These are phyloP conservation scores for Luzula sylvatica DNA, from an alignment of 176 grass and related monocot species.

Conservation along the genomic window DNA sequence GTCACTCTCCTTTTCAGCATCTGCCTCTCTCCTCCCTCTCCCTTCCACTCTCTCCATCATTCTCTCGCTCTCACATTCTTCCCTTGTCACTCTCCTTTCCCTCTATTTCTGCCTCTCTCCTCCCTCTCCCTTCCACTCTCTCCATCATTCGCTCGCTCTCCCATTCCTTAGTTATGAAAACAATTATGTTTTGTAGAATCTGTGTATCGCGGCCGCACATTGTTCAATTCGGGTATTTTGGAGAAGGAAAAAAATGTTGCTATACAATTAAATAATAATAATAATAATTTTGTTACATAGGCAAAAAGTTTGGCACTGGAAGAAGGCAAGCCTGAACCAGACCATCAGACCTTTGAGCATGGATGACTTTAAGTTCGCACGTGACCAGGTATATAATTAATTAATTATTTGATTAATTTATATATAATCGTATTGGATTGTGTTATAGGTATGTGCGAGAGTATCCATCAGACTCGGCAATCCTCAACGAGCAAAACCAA, in stretches of 20 bases:
- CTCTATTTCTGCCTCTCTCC: no score
- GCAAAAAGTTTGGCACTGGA: conserved; percentile 48
- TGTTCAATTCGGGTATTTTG: conserved; percentile 88
- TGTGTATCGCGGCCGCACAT: conserved; percentile 90
- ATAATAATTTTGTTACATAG: conserved; percentile 27
- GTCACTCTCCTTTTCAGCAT: no score
- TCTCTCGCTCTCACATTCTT: no score
- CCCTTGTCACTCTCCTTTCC: no score
- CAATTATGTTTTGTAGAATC: conserved; percentile 48
- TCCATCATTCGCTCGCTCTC: no score
- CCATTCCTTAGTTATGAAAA: conserved; percentile 17
- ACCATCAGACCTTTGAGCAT: conserved; percentile 75
- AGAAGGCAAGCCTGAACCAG: conserved; percentile 62
- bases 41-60: no score
- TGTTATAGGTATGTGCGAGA: conserved; percentile 74
- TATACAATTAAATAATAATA: conserved; percentile 9
- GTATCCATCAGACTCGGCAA: conserved; percentile 90
- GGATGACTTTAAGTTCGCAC: conserved; percentile 90
- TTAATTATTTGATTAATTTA: not conserved
- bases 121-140: no score
- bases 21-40: no score
- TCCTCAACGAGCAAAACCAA: conserved; percentile 85
- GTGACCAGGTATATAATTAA: conserved; percentile 62
- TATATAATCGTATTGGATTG: not conserved
- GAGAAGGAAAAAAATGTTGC: conserved; percentile 98